phyloP scores from a whole-genome alignment of 768 basidiomycete species.

The Tylopilus subfusipes region DNA sequence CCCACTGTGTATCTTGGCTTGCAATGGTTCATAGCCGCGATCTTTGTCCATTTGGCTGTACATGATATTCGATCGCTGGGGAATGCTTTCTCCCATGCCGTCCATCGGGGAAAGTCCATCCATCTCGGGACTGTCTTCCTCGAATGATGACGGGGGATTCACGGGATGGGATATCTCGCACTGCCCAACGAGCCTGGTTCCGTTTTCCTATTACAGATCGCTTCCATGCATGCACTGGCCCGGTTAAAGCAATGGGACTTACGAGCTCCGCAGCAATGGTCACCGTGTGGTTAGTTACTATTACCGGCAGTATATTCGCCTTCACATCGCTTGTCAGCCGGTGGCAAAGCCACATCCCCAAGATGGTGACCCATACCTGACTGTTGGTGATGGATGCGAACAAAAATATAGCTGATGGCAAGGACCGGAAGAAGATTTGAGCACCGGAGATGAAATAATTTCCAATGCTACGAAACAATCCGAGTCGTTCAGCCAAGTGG shows the following conservation, averaged over 20 bases:
- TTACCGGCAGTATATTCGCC: conserved; percentile 84
- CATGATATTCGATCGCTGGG: conserved; percentile 57
- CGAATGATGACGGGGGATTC: conserved; percentile 26
- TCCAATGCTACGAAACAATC: conserved; percentile 54
- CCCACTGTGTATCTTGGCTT: conserved; percentile 62
- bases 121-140: conserved; percentile 28
- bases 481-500: background rate
- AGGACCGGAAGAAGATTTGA: conserved; percentile 84
- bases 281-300: conserved; percentile 93
- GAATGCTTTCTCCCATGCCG: conserved; percentile 47
- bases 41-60: conserved; percentile 57
- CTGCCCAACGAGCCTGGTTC: conserved; percentile 78
- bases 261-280: conserved; percentile 90
- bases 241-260: conserved; percentile 49
- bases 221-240: conserved; percentile 28
- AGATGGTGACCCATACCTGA: conserved; percentile 38
- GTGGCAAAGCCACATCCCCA: conserved; percentile 10
- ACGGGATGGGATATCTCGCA: conserved; percentile 92
- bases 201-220: conserved; percentile 54
- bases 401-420: conserved; percentile 91
- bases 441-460: conserved; percentile 92
- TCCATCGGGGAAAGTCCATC: conserved; percentile 48
- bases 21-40: conserved; percentile 48
- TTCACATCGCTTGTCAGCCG: conserved; percentile 24
- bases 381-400: conserved; percentile 90